Conservation (phyloP, 768 basidiomycete genomes). For the Naematelia aurantialba region DNA sequence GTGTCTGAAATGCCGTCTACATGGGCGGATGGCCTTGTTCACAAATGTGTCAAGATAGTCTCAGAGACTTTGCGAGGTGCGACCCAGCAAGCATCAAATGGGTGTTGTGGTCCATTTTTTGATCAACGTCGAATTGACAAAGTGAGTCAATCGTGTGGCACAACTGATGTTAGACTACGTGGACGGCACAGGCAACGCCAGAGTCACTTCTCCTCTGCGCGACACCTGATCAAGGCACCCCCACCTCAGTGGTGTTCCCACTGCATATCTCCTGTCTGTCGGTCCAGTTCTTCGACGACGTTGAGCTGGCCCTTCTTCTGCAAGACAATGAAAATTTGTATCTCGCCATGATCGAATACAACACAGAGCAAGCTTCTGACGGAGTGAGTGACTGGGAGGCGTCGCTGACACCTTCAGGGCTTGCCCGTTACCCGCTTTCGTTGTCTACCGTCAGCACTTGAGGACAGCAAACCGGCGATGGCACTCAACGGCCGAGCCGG, state of each 20-base stretch:
- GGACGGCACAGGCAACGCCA: not conserved
- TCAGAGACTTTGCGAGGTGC: not conserved
- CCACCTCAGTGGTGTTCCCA: not conserved
- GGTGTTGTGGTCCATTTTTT: not conserved
- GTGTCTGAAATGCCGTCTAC: constrained; percentile 29
- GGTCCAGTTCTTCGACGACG: constrained; percentile 34
- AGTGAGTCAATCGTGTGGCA: not conserved
- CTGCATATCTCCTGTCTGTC: constrained; percentile 11
- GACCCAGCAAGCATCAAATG: not conserved
- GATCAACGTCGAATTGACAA: not conserved
- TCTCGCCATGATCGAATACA: constrained; percentile 21
- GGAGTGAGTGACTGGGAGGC: not conserved
- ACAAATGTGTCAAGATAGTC: constrained; percentile 9
- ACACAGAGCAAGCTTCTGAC: constrained; percentile 1
- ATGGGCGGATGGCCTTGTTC: constrained; percentile 27
- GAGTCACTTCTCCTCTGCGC: not conserved
- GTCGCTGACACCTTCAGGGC: not conserved
- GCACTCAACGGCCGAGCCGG: constrained; percentile 33
- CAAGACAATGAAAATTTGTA: constrained; percentile 9
- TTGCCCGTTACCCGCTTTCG: not conserved
- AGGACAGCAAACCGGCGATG: constrained; percentile 2
- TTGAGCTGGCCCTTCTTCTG: constrained; percentile 28
- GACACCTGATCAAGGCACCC: not conserved
- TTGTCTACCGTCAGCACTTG: not conserved
- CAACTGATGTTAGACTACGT: not conserved